Evolutionary conservation across 108 stramenopile species (phyloP).

Genomic region (Parmales sp.): DNA sequence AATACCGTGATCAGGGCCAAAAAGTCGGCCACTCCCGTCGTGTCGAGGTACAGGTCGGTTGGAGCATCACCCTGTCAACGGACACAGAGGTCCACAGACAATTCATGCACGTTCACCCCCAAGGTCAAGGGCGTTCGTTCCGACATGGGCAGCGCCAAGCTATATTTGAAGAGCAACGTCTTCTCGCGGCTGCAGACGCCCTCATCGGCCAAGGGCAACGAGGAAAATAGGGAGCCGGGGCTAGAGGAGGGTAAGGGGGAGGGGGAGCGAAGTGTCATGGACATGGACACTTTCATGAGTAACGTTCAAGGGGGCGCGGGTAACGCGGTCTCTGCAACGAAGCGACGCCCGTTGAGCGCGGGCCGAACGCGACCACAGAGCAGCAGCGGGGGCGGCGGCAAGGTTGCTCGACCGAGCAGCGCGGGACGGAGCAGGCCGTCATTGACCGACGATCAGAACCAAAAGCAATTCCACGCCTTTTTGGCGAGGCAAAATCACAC

Average conservation of each 20-base stretch:
- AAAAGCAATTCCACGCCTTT: constrained; percentile 31
- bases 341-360: not conserved
- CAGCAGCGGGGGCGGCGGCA: not conserved
- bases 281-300: constrained; percentile 17
- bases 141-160: constrained; percentile 34
- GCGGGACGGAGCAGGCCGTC: not conserved
- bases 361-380: not conserved
- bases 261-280: constrained; percentile 15
- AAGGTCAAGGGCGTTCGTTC: constrained; percentile 23
- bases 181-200: not conserved
- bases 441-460: constrained; percentile 12
- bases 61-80: constrained; percentile 4
- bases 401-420: not conserved
- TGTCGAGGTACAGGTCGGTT: not conserved
- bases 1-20: not conserved
- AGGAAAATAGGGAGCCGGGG: not conserved
- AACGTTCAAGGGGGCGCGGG: constrained; percentile 3
- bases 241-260: not conserved
- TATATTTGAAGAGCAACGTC: constrained; percentile 14
- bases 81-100: not conserved
- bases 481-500: constrained; percentile 31
- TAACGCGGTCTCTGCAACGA: not conserved
- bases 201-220: not conserved
- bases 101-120: constrained; percentile 42
- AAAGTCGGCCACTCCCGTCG: not conserved